Evolutionary conservation across 1,284 basidiomycete genomes (phyloP).

Genomic region (Heterobasidion irregulare): DNA sequence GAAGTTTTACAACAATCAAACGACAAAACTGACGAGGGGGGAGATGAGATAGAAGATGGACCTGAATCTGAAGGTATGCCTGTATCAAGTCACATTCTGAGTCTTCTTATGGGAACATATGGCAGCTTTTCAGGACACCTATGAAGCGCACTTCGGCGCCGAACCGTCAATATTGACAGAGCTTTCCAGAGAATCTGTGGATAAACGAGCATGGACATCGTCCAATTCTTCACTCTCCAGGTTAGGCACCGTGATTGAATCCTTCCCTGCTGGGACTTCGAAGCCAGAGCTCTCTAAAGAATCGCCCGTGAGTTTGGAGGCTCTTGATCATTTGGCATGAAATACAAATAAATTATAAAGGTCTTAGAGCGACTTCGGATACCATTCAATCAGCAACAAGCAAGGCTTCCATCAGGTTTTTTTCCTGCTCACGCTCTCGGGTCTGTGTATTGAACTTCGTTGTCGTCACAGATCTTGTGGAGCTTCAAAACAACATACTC

Average conservation of each 20-base stretch:
- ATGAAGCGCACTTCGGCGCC: constrained; percentile 62
- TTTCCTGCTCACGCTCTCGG: not conserved
- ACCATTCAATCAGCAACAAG: constrained; percentile 45
- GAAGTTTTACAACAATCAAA: not conserved
- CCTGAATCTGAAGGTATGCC: constrained; percentile 17
- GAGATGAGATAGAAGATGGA: constrained; percentile 2
- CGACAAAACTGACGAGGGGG: not conserved
- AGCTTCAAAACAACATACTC: constrained; percentile 58
- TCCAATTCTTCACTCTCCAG: constrained; percentile 31
- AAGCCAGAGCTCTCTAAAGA: constrained; percentile 5
- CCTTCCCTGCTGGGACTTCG: constrained; percentile 34
- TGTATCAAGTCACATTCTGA: constrained; percentile 18
- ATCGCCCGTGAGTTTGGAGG: constrained; percentile 11
- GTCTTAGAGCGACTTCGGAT: constrained; percentile 51
- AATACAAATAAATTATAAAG: constrained; percentile 26
- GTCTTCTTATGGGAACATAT: not conserved
- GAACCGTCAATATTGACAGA: constrained; percentile 40
- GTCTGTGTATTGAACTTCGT: not conserved
- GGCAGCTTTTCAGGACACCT: constrained; percentile 30
- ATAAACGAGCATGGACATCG: constrained; percentile 42
- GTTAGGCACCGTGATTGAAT: constrained; percentile 48
- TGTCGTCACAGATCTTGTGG: constrained; percentile 35
- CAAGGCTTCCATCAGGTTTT: constrained; percentile 43
- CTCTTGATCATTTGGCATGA: not conserved
- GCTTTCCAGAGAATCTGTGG: constrained; percentile 35